Percentiles rank a stretch among this genome's conserved stretches.
Conservation (phyloP, 2,329 filamentous ascomycete species). For the Exserohilum turcica region DNA sequence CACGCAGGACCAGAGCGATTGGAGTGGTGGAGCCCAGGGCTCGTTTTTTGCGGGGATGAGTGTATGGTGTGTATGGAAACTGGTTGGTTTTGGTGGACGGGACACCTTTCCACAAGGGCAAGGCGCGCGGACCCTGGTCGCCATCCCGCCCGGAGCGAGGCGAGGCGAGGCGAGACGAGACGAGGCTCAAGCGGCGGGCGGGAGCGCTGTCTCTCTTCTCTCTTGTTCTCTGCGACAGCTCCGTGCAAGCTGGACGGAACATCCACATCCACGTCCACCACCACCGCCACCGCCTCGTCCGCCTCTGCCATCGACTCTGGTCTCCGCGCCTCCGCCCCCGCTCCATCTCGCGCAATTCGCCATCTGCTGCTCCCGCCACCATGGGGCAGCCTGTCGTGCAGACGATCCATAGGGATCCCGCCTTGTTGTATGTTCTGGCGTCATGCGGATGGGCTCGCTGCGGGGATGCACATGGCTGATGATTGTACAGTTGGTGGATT, state of each 20-base stretch:
- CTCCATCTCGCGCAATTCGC: conserved; percentile 19
- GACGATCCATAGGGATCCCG: conserved; percentile 97
- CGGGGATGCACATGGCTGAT: conserved; percentile 26
- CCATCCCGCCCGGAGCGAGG: conserved; percentile 28
- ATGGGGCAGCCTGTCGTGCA: conserved; percentile 90
- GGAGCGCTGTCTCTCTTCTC: conserved; percentile 22
- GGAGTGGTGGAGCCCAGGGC: conserved; percentile 10
- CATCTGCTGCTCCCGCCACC: conserved; percentile 33
- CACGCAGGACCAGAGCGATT: neutral
- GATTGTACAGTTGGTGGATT: conserved; percentile 86
- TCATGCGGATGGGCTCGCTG: neutral
- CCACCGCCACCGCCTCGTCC: conserved; percentile 17
- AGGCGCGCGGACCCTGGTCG: conserved; percentile 40
- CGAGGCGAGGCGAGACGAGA: conserved; percentile 11
- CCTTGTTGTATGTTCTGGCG: conserved; percentile 77
- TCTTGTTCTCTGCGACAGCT: conserved; percentile 21
- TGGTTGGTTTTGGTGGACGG: conserved; percentile 35
- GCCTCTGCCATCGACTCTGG: conserved; percentile 1
- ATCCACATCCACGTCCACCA: no score
- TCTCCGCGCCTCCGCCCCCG: conserved; percentile 9
- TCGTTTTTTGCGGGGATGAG: conserved; percentile 6
- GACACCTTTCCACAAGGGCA: conserved; percentile 45
- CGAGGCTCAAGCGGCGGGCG: conserved; percentile 18
- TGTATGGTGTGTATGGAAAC: conserved; percentile 4
- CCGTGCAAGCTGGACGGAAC: conserved; percentile 12